Conservation (phyloP, 805 yeast genomes). For the Maudiozyma barnettii region DNA sequence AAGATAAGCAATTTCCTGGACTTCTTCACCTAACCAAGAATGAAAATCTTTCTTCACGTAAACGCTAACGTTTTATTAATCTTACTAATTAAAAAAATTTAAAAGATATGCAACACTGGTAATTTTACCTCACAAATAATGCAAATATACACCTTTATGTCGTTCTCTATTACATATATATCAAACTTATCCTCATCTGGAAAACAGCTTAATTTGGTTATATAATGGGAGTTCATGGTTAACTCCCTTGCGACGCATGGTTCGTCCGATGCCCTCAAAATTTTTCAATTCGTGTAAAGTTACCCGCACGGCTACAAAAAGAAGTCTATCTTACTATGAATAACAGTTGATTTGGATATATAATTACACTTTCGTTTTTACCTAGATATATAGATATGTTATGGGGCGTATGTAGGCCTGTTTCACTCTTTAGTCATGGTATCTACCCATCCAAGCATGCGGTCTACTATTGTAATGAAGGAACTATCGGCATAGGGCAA, state of each 20-base stretch:
- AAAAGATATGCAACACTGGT: too few relatives aligned
- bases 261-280: neutral
- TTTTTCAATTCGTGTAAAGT: neutral
- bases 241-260: neutral
- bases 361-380: neutral
- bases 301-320: neutral
- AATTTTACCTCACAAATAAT: too few relatives aligned
- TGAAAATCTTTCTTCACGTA: too few relatives aligned
- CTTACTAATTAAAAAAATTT: too few relatives aligned
- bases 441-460: slow-evolving; percentile 17
- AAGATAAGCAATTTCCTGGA: too few relatives aligned
- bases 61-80: too few relatives aligned
- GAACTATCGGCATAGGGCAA: slow-evolving; percentile 8
- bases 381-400: neutral
- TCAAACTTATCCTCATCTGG: too few relatives aligned
- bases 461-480: slow-evolving; percentile 7
- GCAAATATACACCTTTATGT: too few relatives aligned
- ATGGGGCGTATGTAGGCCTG: neutral
- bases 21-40: too few relatives aligned
- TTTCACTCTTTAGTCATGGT: slow-evolving; percentile 5
- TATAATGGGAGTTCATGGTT: neutral
- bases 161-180: too few relatives aligned
- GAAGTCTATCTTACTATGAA: neutral
- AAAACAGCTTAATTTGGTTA: too few relatives aligned
- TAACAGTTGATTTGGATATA: neutral